Percentiles rank a stretch among this genome's conserved stretches.
Conservation (phyloP, 768 basidiomycete genomes). For the Russula sp. region DNA sequence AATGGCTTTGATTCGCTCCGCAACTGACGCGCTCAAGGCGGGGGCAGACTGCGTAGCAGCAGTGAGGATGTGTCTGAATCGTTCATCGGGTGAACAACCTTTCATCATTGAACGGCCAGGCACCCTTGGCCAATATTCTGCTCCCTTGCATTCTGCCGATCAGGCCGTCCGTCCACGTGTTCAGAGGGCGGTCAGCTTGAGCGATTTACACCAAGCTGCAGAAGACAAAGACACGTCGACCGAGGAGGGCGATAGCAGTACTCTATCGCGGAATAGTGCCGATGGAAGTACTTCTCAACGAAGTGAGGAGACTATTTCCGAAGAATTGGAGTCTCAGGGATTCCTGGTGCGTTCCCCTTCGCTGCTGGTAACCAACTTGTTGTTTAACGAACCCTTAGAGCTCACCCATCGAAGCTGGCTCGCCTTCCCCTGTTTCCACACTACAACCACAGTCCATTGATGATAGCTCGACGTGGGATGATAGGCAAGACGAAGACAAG, state of each 20-base stretch:
- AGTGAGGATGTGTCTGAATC: slow-evolving; percentile 73
- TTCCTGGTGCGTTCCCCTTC: slow-evolving; percentile 5
- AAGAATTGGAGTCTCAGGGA: background rate
- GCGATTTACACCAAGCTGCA: slow-evolving; percentile 14
- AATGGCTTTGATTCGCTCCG: slow-evolving; percentile 66
- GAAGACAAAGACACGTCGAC: slow-evolving; percentile 5
- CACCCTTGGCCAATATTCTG: slow-evolving; percentile 37
- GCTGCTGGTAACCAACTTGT: background rate
- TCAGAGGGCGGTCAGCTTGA: slow-evolving; percentile 31
- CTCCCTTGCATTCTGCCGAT: slow-evolving; percentile 42
- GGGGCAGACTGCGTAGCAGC: slow-evolving; percentile 84
- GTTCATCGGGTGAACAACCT: slow-evolving; percentile 51
- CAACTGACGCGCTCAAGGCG: slow-evolving; percentile 80
- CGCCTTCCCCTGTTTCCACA: slow-evolving; percentile 46
- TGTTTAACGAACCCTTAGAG: background rate
- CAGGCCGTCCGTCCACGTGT: slow-evolving; percentile 27
- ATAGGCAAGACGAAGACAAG: slow-evolving; percentile 32
- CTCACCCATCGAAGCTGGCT: slow-evolving; percentile 33
- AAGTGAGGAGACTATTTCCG: background rate
- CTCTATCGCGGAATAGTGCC: background rate
- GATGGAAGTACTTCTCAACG: background rate
- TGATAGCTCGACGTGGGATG: slow-evolving; percentile 55
- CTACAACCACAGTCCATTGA: slow-evolving; percentile 38
- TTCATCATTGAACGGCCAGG: slow-evolving; percentile 60
- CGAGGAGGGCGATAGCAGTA: background rate